A percentile compares a stretch with the other conserved stretches of the same genome.
Evolutionary conservation across 495 filamentous ascomycete genomes (phyloP).

Genomic region (Daldinia caldariorum): DNA sequence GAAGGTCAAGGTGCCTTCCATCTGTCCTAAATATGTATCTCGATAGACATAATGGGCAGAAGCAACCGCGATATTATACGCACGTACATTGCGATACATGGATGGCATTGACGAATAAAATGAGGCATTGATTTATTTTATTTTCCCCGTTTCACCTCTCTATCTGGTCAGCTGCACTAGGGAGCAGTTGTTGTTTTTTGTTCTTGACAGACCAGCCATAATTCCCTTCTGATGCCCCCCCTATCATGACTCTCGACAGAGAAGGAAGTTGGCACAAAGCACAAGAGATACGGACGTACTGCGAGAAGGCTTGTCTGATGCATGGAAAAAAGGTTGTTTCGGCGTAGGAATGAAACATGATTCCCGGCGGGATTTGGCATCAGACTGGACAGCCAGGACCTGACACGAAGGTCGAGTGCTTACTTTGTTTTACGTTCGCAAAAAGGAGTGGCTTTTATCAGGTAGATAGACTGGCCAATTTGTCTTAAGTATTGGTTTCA

Average conservation of each 20-base stretch:
- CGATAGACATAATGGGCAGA: not conserved
- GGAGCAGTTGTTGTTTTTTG: conserved; percentile 19
- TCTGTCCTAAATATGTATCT: conserved; percentile 70
- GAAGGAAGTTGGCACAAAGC: conserved; percentile 32
- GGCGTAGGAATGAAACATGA: conserved; percentile 46
- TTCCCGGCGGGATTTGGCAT: conserved; percentile 37
- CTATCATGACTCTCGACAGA: conserved; percentile 34
- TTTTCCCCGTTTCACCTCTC: conserved; percentile 18
- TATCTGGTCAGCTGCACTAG: conserved; percentile 4
- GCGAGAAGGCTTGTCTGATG: conserved; percentile 35
- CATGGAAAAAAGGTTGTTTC: conserved; percentile 46
- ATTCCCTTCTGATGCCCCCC: conserved; percentile 34
- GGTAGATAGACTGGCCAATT: conserved; percentile 50
- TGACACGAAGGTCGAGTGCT: conserved; percentile 30
- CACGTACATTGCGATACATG: conserved; percentile 24
- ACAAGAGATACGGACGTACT: conserved; percentile 38
- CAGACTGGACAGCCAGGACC: conserved; percentile 42
- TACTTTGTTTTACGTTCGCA: conserved; percentile 38
- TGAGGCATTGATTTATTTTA: conserved; percentile 39
- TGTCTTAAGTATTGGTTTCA: conserved; percentile 43
- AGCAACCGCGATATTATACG: conserved; percentile 5
- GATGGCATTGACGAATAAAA: conserved; percentile 37
- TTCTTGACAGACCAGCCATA: conserved; percentile 30
- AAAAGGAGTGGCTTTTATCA: conserved; percentile 36
- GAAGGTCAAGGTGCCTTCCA: conserved; percentile 99